Evolutionary conservation across 768 basidiomycete species (phyloP).

Genomic region (Inosperma sp.): DNA sequence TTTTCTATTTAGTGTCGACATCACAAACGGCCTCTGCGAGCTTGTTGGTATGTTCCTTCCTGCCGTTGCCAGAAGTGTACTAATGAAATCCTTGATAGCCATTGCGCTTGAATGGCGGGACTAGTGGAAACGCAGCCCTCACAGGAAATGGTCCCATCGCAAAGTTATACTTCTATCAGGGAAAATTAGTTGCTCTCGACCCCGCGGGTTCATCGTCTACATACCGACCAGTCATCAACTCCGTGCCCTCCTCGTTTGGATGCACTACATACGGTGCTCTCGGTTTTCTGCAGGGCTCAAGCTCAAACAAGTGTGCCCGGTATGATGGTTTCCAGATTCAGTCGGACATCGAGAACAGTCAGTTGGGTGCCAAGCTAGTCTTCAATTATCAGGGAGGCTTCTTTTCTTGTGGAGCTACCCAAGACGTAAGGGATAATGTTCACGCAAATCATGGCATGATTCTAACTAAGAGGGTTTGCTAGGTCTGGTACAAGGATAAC

Average conservation of each 20-base stretch:
- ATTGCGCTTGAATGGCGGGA: slow-evolving; percentile 24
- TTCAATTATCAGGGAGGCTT: slow-evolving; percentile 29
- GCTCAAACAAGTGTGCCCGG: slow-evolving; percentile 31
- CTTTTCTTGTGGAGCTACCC: slow-evolving; percentile 23
- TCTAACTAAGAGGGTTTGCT: neutral
- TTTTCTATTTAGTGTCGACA: slow-evolving; percentile 32
- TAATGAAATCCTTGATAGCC: slow-evolving; percentile 18
- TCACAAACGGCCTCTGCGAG: slow-evolving; percentile 20
- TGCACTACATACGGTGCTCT: slow-evolving; percentile 28
- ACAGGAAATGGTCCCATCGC: slow-evolving; percentile 25
- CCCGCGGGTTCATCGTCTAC: slow-evolving; percentile 15
- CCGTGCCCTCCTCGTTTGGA: slow-evolving; percentile 19
- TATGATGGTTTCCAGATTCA: slow-evolving; percentile 26
- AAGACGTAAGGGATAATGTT: slow-evolving; percentile 23
- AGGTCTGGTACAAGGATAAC: slow-evolving; percentile 26
- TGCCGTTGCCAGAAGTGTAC: neutral
- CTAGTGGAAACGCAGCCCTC: slow-evolving; percentile 22
- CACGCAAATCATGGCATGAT: neutral
- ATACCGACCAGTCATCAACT: slow-evolving; percentile 20
- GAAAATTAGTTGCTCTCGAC: slow-evolving; percentile 18
- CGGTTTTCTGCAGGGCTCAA: slow-evolving; percentile 23
- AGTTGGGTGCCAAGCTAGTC: slow-evolving; percentile 24
- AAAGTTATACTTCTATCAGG: slow-evolving; percentile 31
- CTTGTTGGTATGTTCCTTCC: slow-evolving; percentile 20
- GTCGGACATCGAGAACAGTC: slow-evolving; percentile 26